These are phyloP conservation scores for Chondrostereum purpureum DNA, from an alignment of 1,284 basidiomycete species.

Conservation along the genomic window DNA sequence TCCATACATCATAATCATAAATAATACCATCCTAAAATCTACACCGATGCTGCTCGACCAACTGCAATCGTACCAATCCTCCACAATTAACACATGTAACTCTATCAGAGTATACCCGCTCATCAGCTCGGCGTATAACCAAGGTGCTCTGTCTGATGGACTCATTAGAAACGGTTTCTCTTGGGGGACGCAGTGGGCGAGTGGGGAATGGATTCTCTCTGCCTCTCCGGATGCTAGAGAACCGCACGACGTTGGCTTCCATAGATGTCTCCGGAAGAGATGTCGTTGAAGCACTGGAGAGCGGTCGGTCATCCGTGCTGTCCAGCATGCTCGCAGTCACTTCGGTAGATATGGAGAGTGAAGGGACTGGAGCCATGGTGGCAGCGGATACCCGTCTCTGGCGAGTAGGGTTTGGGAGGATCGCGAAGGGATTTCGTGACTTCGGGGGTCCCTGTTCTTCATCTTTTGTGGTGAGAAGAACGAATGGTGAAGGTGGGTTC, in stretches of 20 bases:
- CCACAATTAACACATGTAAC: too few species aligned
- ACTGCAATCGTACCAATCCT: too few species aligned
- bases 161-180: too few species aligned
- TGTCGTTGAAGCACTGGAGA: neutral
- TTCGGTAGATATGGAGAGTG: neutral
- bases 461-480: neutral
- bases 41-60: too few species aligned
- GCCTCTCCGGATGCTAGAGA: neutral
- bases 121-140: too few species aligned
- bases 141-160: too few species aligned
- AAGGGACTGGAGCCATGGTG: neutral
- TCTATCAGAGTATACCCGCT: too few species aligned
- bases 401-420: neutral
- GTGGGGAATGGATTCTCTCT: neutral
- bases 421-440: neutral
- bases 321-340: neutral
- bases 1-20: too few species aligned
- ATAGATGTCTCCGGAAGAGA: neutral
- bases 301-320: neutral
- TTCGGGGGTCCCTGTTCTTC: neutral
- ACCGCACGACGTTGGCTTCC: neutral
- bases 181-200: neutral
- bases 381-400: neutral
- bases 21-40: too few species aligned
- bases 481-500: neutral